phyloP scores from a whole-genome alignment of 2,329 filamentous ascomycete genomes.

The Fonsecaea nubica region DNA sequence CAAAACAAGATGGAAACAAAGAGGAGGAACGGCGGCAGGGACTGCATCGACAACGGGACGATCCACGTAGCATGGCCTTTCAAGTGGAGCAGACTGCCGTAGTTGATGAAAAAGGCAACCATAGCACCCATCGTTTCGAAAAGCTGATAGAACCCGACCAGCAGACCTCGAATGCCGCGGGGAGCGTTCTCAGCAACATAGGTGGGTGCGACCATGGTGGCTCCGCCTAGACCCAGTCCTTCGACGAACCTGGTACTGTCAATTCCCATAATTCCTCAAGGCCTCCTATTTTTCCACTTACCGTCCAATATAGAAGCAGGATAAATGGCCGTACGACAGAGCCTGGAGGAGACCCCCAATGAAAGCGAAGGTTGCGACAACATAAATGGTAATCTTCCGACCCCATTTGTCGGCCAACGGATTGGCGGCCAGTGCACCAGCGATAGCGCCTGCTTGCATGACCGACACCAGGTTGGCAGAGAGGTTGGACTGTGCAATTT shows the following conservation, averaged over 20 bases:
- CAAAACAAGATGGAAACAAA: slow-evolving; percentile 67
- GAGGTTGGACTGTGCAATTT: slow-evolving; percentile 59
- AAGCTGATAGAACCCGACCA: slow-evolving; percentile 67
- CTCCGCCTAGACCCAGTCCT: slow-evolving; percentile 58
- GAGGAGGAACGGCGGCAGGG: slow-evolving; percentile 67
- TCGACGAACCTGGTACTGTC: slow-evolving; percentile 53
- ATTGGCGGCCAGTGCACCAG: slow-evolving; percentile 63
- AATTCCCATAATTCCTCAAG: not conserved
- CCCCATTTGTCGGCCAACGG: slow-evolving; percentile 56
- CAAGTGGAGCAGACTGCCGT: slow-evolving; percentile 57
- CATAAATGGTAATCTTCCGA: slow-evolving; percentile 62
- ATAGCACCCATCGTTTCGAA: slow-evolving; percentile 59
- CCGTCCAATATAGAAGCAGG: slow-evolving; percentile 70
- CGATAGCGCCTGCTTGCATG: slow-evolving; percentile 72
- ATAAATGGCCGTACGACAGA: slow-evolving; percentile 64
- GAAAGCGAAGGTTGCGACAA: slow-evolving; percentile 63
- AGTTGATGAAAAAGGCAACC: slow-evolving; percentile 61
- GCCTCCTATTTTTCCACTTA: slow-evolving; percentile 50
- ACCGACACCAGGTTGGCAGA: slow-evolving; percentile 74
- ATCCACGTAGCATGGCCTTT: slow-evolving; percentile 61
- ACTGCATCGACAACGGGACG: slow-evolving; percentile 69
- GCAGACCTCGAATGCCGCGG: slow-evolving; percentile 63
- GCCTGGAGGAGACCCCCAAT: slow-evolving; percentile 70
- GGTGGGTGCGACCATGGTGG: slow-evolving; percentile 65
- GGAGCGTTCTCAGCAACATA: slow-evolving; percentile 68